Evolutionary conservation across 306 rosid species (phyloP).

Genomic region (Acacia melanoxylon): DNA sequence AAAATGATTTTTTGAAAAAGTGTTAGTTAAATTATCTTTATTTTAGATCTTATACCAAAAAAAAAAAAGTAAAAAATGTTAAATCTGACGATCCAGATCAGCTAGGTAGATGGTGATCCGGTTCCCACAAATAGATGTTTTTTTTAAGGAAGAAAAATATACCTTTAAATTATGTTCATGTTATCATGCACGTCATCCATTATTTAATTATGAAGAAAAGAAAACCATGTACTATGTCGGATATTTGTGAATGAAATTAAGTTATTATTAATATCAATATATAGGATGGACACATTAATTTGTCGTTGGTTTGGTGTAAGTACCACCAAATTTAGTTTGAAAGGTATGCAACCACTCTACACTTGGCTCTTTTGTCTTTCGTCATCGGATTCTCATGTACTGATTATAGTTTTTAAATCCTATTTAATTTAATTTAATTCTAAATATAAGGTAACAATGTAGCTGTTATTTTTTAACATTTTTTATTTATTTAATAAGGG

Average conservation of each 20-base stretch:
- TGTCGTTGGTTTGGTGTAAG: not conserved
- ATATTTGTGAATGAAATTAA: not conserved
- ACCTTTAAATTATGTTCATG: not conserved
- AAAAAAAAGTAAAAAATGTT: too few relatives aligned
- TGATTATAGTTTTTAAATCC: too few relatives aligned
- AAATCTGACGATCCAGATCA: too few relatives aligned
- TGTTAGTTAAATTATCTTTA: too few relatives aligned
- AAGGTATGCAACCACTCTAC: not conserved
- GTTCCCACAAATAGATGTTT: not conserved
- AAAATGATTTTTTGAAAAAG: too few relatives aligned
- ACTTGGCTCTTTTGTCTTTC: not conserved
- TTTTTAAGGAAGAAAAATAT: not conserved
- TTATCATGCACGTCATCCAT: not conserved
- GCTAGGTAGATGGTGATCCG: too few relatives aligned
- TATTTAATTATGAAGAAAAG: not conserved
- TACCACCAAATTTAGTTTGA: not conserved
- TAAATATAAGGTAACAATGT: too few relatives aligned
- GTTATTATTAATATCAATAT: not conserved
- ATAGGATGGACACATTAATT: too few relatives aligned
- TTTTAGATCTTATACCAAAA: too few relatives aligned
- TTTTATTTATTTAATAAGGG: too few relatives aligned
- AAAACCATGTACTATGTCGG: not conserved
- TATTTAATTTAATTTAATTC: too few relatives aligned
- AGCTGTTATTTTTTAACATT: too few relatives aligned
- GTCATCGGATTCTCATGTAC: not conserved